Percentiles rank a stretch among this genome's conserved stretches.
Evolutionary conservation across 1,139 yeast species (phyloP).

Genomic region (Yamadazyma friedrichii): DNA sequence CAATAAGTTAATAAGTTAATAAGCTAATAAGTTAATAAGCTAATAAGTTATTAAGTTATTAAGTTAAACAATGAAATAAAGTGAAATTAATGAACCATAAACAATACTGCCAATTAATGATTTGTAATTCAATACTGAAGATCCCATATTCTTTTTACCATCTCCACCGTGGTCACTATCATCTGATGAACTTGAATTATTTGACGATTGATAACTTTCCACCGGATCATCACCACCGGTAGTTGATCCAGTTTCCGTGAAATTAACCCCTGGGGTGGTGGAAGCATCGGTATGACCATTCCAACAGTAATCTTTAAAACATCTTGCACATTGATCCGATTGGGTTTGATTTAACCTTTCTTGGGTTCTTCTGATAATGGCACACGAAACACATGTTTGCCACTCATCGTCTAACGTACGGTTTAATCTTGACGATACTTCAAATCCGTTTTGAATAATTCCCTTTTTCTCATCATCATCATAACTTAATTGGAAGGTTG

Average conservation of each 20-base stretch:
- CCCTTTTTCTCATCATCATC: slow-evolving; percentile 54
- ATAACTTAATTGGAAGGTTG: slow-evolving; percentile 70
- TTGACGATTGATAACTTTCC: background rate
- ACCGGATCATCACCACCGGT: slow-evolving; percentile 24
- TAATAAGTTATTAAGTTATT: no score
- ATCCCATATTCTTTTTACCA: slow-evolving; percentile 1
- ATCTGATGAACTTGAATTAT: background rate
- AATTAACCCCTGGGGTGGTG: slow-evolving; percentile 32
- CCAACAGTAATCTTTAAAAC: slow-evolving; percentile 84
- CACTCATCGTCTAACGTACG: slow-evolving; percentile 71
- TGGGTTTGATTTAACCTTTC: slow-evolving; percentile 66
- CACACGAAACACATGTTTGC: slow-evolving; percentile 85
- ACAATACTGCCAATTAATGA: slow-evolving; percentile 2
- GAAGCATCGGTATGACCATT: slow-evolving; percentile 46
- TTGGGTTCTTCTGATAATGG: slow-evolving; percentile 77
- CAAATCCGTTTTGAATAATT: slow-evolving; percentile 79
- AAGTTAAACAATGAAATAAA: slow-evolving; percentile 3
- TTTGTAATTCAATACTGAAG: background rate
- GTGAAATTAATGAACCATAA: slow-evolving; percentile 1
- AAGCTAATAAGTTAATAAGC: no score
- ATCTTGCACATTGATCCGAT: slow-evolving; percentile 68
- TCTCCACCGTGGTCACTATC: slow-evolving; percentile 1
- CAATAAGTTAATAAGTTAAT: no score
- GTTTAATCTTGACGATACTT: slow-evolving; percentile 69
- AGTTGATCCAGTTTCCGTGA: slow-evolving; percentile 49